Percentiles rank a stretch among this genome's conserved stretches.
These are phyloP conservation scores for Priceomyces haplophilus DNA, from an alignment of 805 yeast genomes.

Conservation along the genomic window DNA sequence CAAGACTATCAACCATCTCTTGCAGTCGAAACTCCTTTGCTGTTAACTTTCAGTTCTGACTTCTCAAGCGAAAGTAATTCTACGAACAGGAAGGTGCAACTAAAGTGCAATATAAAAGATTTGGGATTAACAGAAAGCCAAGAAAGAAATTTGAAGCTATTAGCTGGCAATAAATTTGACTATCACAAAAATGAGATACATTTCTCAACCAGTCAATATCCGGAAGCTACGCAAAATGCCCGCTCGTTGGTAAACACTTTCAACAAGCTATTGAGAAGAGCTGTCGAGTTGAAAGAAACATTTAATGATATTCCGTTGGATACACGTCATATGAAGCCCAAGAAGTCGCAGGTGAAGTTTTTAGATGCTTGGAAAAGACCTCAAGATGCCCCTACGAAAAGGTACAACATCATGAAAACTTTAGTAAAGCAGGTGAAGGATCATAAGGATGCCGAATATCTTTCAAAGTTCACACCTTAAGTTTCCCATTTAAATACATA, in stretches of 20 bases:
- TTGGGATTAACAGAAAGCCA: constrained; percentile 51
- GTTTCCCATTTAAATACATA: background rate
- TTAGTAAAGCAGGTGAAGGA: constrained; percentile 32
- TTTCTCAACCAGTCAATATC: constrained; percentile 61
- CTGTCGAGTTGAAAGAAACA: constrained; percentile 61
- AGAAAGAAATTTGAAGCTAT: constrained; percentile 70
- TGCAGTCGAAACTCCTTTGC: constrained; percentile 48
- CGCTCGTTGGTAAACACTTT: constrained; percentile 64
- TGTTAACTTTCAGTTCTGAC: constrained; percentile 63
- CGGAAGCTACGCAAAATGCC: constrained; percentile 85
- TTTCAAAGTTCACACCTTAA: constrained; percentile 22
- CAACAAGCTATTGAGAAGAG: constrained; percentile 56
- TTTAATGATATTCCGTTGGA: constrained; percentile 82
- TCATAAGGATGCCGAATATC: constrained; percentile 31
- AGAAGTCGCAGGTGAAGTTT: constrained; percentile 44
- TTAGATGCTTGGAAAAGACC: constrained; percentile 75
- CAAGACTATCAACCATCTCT: constrained; percentile 58
- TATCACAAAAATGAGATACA: constrained; percentile 55
- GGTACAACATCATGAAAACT: constrained; percentile 30
- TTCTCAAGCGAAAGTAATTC: constrained; percentile 75
- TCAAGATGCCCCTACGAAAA: constrained; percentile 62
- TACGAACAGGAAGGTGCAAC: constrained; percentile 60
- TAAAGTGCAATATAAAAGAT: constrained; percentile 51
- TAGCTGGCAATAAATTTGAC: constrained; percentile 78
- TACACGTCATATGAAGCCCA: constrained; percentile 58